phyloP scores from a whole-genome alignment of 805 yeast genomes.

The Yarrowia deformans region DNA sequence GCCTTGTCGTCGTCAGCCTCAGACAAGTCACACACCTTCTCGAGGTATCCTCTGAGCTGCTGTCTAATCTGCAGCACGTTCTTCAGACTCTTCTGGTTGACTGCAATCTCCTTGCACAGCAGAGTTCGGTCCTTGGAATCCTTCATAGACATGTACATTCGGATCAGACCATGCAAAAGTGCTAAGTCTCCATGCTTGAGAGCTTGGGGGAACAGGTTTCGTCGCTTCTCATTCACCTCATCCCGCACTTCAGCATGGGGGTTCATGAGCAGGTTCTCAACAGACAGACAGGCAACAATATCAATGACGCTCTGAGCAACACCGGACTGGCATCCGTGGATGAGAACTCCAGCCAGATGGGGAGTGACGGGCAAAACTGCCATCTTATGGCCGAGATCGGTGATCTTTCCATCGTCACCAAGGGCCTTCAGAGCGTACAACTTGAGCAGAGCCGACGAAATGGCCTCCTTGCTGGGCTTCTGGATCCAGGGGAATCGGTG shows the following conservation, averaged over 20 bases:
- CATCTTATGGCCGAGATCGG: slow-evolving; percentile 83
- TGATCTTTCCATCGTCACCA: slow-evolving; percentile 75
- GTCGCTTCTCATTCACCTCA: slow-evolving; percentile 78
- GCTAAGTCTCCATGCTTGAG: slow-evolving; percentile 79
- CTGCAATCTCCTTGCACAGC: slow-evolving; percentile 84
- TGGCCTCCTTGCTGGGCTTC: slow-evolving; percentile 80
- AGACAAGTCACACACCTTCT: slow-evolving; percentile 49
- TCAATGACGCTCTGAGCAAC: slow-evolving; percentile 71
- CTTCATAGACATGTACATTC: slow-evolving; percentile 58
- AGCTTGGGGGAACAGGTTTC: slow-evolving; percentile 75
- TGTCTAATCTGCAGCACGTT: slow-evolving; percentile 76
- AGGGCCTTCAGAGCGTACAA: slow-evolving; percentile 81
- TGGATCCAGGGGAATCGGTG: slow-evolving; percentile 89
- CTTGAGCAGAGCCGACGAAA: slow-evolving; percentile 77
- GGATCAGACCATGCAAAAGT: slow-evolving; percentile 78
- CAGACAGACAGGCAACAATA: slow-evolving; percentile 90
- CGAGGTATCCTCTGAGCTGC: slow-evolving; percentile 77
- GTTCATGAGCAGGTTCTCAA: slow-evolving; percentile 82
- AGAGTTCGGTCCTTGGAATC: slow-evolving; percentile 64
- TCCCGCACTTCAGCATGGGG: slow-evolving; percentile 84
- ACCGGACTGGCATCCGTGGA: slow-evolving; percentile 65
- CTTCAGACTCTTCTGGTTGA: slow-evolving; percentile 79
- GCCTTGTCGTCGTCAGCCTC: slow-evolving; percentile 49
- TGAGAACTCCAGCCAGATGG: slow-evolving; percentile 82
- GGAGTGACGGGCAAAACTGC: slow-evolving; percentile 92